phyloP scores from a whole-genome alignment of 2,329 filamentous ascomycete genomes.

The Cladophialophora chaetospira region DNA sequence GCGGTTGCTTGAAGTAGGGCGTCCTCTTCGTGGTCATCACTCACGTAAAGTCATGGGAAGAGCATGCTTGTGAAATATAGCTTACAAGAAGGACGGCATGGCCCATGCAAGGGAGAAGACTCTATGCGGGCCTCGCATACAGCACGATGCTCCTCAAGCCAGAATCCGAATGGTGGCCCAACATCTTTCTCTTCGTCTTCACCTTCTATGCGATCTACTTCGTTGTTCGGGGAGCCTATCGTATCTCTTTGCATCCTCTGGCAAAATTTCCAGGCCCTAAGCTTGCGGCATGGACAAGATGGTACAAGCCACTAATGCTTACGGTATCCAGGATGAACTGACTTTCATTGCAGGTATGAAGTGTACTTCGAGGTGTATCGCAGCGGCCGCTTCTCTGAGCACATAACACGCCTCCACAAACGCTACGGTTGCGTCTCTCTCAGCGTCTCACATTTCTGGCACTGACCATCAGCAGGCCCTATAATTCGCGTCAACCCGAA shows the following conservation, averaged over 20 bases:
- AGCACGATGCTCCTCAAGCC: too few species aligned
- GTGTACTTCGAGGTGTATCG: neutral
- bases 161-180: too few species aligned
- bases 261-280: neutral
- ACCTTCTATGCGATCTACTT: neutral
- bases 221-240: neutral
- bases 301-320: neutral
- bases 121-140: too few species aligned
- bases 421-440: neutral
- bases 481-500: conserved; percentile 38
- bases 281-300: neutral
- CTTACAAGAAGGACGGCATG: too few species aligned
- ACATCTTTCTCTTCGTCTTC: neutral
- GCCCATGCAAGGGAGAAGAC: too few species aligned
- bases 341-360: neutral
- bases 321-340: neutral
- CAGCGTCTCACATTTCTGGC: neutral
- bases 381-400: neutral
- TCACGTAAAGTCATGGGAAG: too few species aligned
- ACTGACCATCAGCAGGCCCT: conserved; percentile 20
- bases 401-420: neutral
- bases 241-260: neutral
- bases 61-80: too few species aligned
- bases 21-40: too few species aligned
- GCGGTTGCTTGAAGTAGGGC: too few species aligned